Conservation (phyloP, 2,329 filamentous ascomycete genomes). For the Chrysosporium keratinophilum region DNA sequence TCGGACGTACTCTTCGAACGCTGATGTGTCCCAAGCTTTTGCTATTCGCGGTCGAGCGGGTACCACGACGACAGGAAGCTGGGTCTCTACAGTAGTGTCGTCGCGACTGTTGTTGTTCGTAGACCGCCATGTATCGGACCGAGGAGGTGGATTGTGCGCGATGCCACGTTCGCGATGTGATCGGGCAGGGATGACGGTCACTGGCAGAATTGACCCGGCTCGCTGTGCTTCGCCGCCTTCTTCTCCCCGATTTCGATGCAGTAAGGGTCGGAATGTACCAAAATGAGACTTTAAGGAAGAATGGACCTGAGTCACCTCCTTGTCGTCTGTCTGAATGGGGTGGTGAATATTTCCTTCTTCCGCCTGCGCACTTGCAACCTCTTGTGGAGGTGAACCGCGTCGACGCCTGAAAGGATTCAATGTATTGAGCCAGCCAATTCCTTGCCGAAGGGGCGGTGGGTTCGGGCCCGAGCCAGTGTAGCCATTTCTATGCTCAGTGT, state of each 20-base stretch:
- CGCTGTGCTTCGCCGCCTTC: conserved; percentile 30
- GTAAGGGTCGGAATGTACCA: conserved; percentile 40
- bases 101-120: conserved; percentile 19
- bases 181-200: conserved; percentile 47
- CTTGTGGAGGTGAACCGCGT: conserved; percentile 48
- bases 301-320: conserved; percentile 35
- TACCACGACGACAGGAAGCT: conserved; percentile 48
- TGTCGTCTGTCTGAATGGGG: conserved; percentile 5
- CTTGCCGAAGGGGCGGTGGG: conserved; percentile 25
- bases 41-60: conserved; percentile 45
- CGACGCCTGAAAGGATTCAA: conserved; percentile 50
- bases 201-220: conserved; percentile 38
- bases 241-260: conserved; percentile 37
- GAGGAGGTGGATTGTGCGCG: conserved; percentile 10
- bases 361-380: conserved; percentile 48
- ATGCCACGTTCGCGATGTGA: conserved; percentile 20
- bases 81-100: conserved; percentile 12
- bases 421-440: conserved; percentile 41
- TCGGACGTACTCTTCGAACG: conserved; percentile 8
- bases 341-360: conserved; percentile 21
- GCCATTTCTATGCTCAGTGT: conserved; percentile 18
- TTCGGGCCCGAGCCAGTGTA: conserved; percentile 26
- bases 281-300: conserved; percentile 38
- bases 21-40: conserved; percentile 40
- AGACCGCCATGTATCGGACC: neutral